Percentiles rank a stretch among this genome's conserved stretches.
Conservation (phyloP, 176 grass and related monocot species). For the Phragmites australis region DNA sequence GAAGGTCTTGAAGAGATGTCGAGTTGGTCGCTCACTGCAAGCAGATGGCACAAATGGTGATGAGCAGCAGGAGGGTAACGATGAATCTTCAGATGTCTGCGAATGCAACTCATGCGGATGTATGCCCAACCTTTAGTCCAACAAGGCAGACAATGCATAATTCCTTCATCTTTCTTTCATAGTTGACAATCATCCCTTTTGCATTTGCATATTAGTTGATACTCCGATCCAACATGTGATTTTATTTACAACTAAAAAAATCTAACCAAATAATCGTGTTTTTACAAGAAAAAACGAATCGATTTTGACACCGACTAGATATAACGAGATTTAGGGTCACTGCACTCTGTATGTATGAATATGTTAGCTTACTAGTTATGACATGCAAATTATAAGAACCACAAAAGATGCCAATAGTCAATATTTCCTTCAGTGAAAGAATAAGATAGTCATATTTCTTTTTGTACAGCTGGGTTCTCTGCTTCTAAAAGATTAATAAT, state of each 20-base stretch:
- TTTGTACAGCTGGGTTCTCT: conserved; percentile 20
- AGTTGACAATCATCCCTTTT: neutral
- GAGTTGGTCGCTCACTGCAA: conserved; percentile 45
- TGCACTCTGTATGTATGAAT: no score
- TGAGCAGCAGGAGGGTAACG: conserved; percentile 25
- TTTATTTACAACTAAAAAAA: neutral
- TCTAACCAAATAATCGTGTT: neutral
- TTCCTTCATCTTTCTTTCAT: conserved; percentile 12
- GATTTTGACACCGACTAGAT: neutral
- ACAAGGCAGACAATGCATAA: neutral
- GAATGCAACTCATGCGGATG: conserved; percentile 70
- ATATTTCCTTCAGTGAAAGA: neutral
- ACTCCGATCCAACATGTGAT: neutral
- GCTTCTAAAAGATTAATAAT: neutral
- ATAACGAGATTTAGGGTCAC: neutral
- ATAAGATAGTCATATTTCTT: neutral
- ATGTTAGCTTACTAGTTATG: no score
- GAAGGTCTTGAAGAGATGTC: conserved; percentile 71
- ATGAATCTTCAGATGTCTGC: conserved; percentile 38
- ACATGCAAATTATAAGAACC: neutral
- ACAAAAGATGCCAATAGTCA: conserved; percentile 13
- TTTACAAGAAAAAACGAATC: neutral
- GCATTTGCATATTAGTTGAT: neutral
- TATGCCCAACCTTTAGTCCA: conserved; percentile 32
- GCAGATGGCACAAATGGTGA: conserved; percentile 31